Conservation (phyloP, 352 stramenopile genomes). For the Phytophthora pistaciae region DNA sequence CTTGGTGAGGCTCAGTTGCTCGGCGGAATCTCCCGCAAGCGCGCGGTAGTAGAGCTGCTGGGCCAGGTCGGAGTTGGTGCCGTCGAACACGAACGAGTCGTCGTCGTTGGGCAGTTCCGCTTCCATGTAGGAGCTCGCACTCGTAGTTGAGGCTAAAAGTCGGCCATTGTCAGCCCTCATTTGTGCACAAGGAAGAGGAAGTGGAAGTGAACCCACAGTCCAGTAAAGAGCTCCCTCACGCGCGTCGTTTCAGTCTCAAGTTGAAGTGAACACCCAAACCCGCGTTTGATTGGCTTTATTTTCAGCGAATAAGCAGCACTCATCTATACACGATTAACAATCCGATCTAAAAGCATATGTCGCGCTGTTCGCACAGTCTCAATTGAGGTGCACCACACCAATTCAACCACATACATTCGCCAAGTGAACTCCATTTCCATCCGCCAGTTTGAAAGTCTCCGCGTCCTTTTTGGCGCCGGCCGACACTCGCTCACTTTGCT, state of each 20-base stretch:
- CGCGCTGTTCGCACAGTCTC: constrained; percentile 5
- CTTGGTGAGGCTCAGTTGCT: not conserved
- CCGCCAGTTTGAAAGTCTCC: constrained; percentile 23
- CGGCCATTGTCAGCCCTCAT: not conserved
- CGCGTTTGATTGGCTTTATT: not conserved
- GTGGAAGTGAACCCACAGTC: not conserved
- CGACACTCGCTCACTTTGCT: not conserved
- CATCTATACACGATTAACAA: not conserved
- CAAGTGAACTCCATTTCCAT: constrained; percentile 11
- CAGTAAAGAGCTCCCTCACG: too few species aligned
- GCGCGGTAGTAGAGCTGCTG: constrained; percentile 25
- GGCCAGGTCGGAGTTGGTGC: constrained; percentile 25
- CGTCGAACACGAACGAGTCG: constrained; percentile 25
- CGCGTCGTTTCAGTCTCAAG: not conserved
- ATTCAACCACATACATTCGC: not conserved
- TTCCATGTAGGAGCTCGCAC: not conserved
- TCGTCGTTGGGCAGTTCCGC: constrained; percentile 1
- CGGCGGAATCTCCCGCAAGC: not conserved
- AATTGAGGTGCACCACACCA: constrained; percentile 23
- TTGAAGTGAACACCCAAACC: not conserved
- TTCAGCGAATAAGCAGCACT: not conserved
- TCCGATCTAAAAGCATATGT: not conserved
- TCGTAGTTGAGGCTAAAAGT: not conserved
- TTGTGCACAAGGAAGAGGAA: not conserved
- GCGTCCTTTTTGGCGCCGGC: constrained; percentile 25